Conservation (phyloP, 441 rosid genomes). For the Viola pubescens region DNA sequence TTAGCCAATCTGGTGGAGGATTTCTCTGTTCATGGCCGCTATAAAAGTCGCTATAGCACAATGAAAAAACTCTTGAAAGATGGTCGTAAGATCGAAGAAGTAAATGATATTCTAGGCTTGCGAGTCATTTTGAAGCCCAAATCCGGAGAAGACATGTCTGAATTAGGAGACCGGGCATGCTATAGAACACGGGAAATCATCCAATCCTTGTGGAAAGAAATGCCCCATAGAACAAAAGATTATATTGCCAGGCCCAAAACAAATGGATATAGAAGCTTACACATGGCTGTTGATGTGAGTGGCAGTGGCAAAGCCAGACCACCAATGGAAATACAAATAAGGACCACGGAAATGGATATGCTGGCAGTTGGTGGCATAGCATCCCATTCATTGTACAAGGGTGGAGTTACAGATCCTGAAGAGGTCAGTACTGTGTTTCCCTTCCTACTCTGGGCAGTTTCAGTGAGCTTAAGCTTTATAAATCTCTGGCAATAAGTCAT, state of each 20-base stretch:
- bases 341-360: constrained; percentile 78
- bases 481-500: no score
- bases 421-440: constrained; percentile 42
- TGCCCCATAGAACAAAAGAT: constrained; percentile 76
- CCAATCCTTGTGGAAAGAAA: constrained; percentile 70
- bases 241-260: constrained; percentile 74
- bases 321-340: constrained; percentile 86
- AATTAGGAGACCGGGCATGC: constrained; percentile 60
- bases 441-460: neutral
- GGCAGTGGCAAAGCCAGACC: constrained; percentile 55
- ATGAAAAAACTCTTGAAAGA: constrained; percentile 92
- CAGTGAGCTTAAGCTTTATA: no score
- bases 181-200: constrained; percentile 60
- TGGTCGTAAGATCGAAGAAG: constrained; percentile 83
- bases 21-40: constrained; percentile 64
- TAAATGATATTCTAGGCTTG: constrained; percentile 78
- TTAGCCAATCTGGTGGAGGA: constrained; percentile 54
- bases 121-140: constrained; percentile 64
- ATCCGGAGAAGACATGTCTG: constrained; percentile 24
- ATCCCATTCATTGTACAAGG: constrained; percentile 83
- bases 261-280: constrained; percentile 85
- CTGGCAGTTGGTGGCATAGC: constrained; percentile 80
- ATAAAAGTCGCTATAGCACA: constrained; percentile 83
- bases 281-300: constrained; percentile 90
- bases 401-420: constrained; percentile 79